Base-by-base conservation (phyloP, 2,329 filamentous ascomycete genomes). In the Aspergillus vadensis region DNA sequence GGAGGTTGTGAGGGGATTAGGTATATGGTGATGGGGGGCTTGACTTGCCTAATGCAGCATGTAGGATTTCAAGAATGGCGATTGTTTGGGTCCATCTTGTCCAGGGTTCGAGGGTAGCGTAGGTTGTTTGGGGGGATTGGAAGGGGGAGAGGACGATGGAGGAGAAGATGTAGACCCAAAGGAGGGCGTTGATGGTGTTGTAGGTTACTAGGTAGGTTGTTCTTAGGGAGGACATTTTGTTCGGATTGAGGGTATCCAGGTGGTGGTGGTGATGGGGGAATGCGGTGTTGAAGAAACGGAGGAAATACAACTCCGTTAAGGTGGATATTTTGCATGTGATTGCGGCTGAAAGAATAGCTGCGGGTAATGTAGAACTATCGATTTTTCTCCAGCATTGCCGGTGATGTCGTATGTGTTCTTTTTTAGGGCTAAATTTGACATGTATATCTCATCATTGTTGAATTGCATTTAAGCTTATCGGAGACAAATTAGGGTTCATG, bases 81-180 rank as follows among this genome's bases (percentile, higher is more conserved):
- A 72, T 50, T 6, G 69, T 71, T 56, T 73, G 70, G 6, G 68
- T 65, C 58, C 59, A 68, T 58, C 69, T 60, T 27, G 67, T 64
- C 64, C 62, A 68, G 27, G 69, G 64, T 54, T 73, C 71, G 32
- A 71, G 53, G 38, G 57, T 61, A 14, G 56, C 49, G 61, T 72
- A 73, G 36, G 65, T 54, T 12, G 38, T 55, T 58, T 38, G 32
- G 48, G 47, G 54, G 56, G 41, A 50, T 48, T 32, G 17, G 57
- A 61, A 5, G 55, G 59, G 25, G 19, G 63, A 30, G 23, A 43
- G 32, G 32, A 66, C 27, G 19, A 66, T 54, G 30, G 60, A 43
- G 23, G 69, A 10, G 36, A 73, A 60, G 58, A 73, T 68, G 38
- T 60, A 63, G 38, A 68, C 55, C 70, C 71, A 72, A 49, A 71